Percentiles rank a stretch among this genome's conserved stretches.
Conservation (phyloP, 73 alveolate genomes). For the Blepharisma stoltei region DNA sequence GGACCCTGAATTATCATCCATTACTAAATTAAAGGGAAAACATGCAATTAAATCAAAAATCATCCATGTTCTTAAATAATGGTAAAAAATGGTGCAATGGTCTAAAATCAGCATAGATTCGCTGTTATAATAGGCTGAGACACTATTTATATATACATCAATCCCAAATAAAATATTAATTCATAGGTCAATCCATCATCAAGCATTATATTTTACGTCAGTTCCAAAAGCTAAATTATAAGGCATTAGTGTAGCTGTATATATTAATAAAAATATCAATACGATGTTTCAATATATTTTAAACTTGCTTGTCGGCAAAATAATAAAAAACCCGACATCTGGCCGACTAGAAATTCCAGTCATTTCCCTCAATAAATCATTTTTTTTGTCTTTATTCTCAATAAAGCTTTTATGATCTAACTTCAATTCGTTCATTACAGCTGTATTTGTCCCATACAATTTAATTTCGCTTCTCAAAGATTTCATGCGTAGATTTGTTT, state of each 20-base stretch:
- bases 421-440: no score
- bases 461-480: no score
- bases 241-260: slow-evolving; percentile 79
- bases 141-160: slow-evolving; percentile 66
- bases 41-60: slow-evolving; percentile 71
- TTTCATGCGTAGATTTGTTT: no score
- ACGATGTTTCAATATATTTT: slow-evolving; percentile 32
- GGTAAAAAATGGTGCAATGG: slow-evolving; percentile 56
- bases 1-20: slow-evolving; percentile 31
- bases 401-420: no score
- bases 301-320: background rate
- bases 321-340: no score
- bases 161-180: slow-evolving; percentile 60
- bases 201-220: slow-evolving; percentile 45
- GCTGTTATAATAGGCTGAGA: slow-evolving; percentile 65
- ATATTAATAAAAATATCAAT: slow-evolving; percentile 48
- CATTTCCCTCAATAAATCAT: no score
- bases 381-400: no score
- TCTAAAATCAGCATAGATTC: slow-evolving; percentile 66
- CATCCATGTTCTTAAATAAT: slow-evolving; percentile 77
- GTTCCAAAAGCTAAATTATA: slow-evolving; percentile 70
- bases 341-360: no score
- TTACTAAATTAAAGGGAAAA: slow-evolving; percentile 59
- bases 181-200: slow-evolving; percentile 52
- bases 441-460: no score